Percentiles rank a stretch among this genome's conserved stretches.
Conservation (phyloP, 2,329 filamentous ascomycete species). For the Fusarium sp. region DNA sequence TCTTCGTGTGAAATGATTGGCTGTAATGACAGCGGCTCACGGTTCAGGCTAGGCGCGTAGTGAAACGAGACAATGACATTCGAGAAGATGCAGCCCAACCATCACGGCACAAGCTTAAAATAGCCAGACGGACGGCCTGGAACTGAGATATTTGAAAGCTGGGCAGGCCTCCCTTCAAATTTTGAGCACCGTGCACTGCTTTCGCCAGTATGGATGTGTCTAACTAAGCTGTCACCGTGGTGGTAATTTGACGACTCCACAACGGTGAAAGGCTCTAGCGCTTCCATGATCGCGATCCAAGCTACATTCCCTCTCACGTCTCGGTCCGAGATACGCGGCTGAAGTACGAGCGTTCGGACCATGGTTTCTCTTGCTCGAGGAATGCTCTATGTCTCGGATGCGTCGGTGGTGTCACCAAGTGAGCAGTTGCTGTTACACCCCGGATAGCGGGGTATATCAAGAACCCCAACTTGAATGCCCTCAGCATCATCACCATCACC, state of each 20-base stretch:
- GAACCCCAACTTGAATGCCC: neutral
- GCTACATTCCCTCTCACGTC: neutral
- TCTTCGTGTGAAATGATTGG: conserved; percentile 31
- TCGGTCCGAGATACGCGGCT: neutral
- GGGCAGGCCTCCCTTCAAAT: neutral
- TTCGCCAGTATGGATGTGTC: neutral
- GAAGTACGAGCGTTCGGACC: neutral
- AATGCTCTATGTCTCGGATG: neutral
- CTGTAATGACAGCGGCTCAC: conserved; percentile 13
- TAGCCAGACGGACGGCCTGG: neutral
- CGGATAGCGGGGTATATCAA: conserved; percentile 25
- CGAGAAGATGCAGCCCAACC: conserved; percentile 10
- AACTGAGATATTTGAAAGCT: neutral
- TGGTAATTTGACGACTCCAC: neutral
- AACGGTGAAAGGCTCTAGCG: neutral
- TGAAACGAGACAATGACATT: conserved; percentile 16
- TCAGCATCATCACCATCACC: neutral
- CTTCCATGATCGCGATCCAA: neutral
- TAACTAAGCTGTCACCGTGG: neutral
- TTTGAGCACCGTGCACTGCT: neutral
- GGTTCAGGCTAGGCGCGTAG: conserved; percentile 21
- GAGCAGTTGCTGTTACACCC: conserved; percentile 7
- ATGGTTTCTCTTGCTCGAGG: neutral
- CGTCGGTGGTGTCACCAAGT: conserved; percentile 19
- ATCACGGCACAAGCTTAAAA: conserved; percentile 15